Evolutionary conservation across 2,329 filamentous ascomycete genomes (phyloP).

Genomic region (Parascedosporium putredinis): DNA sequence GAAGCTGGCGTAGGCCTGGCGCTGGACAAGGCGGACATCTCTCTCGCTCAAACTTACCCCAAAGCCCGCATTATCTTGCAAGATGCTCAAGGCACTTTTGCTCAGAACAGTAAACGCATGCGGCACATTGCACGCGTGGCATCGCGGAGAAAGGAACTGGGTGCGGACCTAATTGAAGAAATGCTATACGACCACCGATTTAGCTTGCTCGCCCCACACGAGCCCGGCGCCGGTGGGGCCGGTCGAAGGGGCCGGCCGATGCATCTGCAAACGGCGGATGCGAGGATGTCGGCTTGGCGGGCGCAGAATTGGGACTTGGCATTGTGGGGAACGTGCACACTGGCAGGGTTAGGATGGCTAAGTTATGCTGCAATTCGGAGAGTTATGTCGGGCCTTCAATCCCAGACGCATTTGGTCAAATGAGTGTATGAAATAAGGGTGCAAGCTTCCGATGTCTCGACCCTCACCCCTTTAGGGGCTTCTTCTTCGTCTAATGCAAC

Average conservation of each 20-base stretch:
- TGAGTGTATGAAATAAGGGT: no score
- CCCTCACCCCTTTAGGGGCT: no score
- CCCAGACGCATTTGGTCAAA: no score
- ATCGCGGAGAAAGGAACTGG: neutral
- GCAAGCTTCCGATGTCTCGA: no score
- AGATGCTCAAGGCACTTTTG: neutral
- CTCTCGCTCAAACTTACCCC: neutral
- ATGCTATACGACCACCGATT: slow-evolving; percentile 14
- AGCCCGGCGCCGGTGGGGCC: no score
- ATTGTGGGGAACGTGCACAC: no score
- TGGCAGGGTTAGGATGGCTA: no score
- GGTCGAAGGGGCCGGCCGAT: slow-evolving; percentile 25
- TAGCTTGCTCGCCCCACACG: slow-evolving; percentile 9
- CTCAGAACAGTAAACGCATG: neutral
- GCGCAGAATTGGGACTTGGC: slow-evolving; percentile 30
- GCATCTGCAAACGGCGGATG: slow-evolving; percentile 33
- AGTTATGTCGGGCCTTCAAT: no score
- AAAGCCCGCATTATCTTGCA: neutral
- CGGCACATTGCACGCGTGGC: neutral
- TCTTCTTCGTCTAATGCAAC: no score
- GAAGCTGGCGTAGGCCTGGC: neutral
- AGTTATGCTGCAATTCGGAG: no score
- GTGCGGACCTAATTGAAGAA: neutral
- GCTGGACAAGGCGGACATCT: neutral
- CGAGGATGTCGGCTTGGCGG: slow-evolving; percentile 27